Percentiles rank a stretch among this genome's conserved stretches.
These are phyloP conservation scores for Stephanodiscus minutulus DNA, from an alignment of 108 stramenopile genomes.

Conservation along the genomic window DNA sequence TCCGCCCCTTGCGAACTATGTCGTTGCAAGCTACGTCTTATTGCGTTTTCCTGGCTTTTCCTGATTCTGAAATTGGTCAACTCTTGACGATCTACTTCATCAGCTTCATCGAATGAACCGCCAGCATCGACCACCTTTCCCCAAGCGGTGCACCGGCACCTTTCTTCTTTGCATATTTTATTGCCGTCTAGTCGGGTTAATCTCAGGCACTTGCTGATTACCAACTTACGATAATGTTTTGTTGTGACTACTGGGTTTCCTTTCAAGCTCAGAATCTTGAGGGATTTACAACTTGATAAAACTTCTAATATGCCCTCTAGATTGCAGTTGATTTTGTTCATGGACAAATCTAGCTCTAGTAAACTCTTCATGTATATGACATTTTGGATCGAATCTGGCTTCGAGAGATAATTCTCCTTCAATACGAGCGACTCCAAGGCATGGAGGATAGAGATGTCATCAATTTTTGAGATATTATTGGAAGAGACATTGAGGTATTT, in stretches of 20 bases:
- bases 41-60: slow-evolving; percentile 13
- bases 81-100: slow-evolving; percentile 33
- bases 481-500: slow-evolving; percentile 6
- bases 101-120: slow-evolving; percentile 30
- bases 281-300: slow-evolving; percentile 42
- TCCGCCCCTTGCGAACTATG: background rate
- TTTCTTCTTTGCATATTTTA: slow-evolving; percentile 77
- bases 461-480: slow-evolving; percentile 14
- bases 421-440: slow-evolving; percentile 55
- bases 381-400: slow-evolving; percentile 46
- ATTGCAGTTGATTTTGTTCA: slow-evolving; percentile 66
- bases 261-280: slow-evolving; percentile 70
- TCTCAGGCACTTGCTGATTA: slow-evolving; percentile 49
- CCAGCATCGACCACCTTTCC: slow-evolving; percentile 50
- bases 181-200: slow-evolving; percentile 74
- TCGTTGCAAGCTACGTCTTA: background rate
- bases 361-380: slow-evolving; percentile 36
- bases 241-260: slow-evolving; percentile 76
- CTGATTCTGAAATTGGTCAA: slow-evolving; percentile 16
- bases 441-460: background rate
- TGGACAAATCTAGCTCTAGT: slow-evolving; percentile 69
- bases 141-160: slow-evolving; percentile 70
- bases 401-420: slow-evolving; percentile 55
- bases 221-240: slow-evolving; percentile 75
- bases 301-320: slow-evolving; percentile 46